Base-by-base conservation (phyloP, 768 basidiomycete species). In the Leucosporidium creatinivorum region DNA sequence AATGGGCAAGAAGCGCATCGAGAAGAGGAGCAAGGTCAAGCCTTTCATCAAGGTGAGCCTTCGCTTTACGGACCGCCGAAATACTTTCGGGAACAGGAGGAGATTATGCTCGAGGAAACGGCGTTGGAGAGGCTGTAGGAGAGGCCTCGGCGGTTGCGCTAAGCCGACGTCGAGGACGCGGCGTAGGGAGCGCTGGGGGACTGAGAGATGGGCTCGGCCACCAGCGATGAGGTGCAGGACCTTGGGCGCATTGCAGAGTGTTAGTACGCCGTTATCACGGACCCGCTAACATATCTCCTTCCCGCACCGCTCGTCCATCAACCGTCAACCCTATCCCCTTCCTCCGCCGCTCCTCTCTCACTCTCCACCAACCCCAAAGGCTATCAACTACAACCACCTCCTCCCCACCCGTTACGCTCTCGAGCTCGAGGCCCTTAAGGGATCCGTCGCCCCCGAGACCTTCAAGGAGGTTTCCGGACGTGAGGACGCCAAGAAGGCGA, bases 321-420 rank as follows among this genome's bases (percentile, higher is more conserved):
- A 28, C 21, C 7, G 3, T 1, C 28, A 19, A 21, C 0, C 49
- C 9, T 12, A 19, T 47, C 36, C 8, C 50, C 30, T 33, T 47
- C 3, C 54, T 25, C 31, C 15, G 36, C n/a, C 55, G n/a, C 4
- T 21, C 31, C 54, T 18, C 33, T 33, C n/a, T 25, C 49, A 2
- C 12, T 39, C 23, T 31, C 52, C 23, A 55, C 30, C n/a, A 5
- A 23, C 18, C 55, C 4, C 60, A 49, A 66, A 94, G 93, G 83
- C 87, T 66, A 80, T 98, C 80, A 99, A 99, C 86, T 98, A 98
- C 84, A 91, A 92, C 66, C 96, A 99, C 81, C 84, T 99, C 71
- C 94, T 98, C 87, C 96, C 96, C 54, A 98, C 96, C 69, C 94
- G 96, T 80, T 99, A 98, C 81, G 89, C 91, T 70, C 85, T 99